phyloP scores from a whole-genome alignment of 306 rosid species.

The Argentina anserina region DNA sequence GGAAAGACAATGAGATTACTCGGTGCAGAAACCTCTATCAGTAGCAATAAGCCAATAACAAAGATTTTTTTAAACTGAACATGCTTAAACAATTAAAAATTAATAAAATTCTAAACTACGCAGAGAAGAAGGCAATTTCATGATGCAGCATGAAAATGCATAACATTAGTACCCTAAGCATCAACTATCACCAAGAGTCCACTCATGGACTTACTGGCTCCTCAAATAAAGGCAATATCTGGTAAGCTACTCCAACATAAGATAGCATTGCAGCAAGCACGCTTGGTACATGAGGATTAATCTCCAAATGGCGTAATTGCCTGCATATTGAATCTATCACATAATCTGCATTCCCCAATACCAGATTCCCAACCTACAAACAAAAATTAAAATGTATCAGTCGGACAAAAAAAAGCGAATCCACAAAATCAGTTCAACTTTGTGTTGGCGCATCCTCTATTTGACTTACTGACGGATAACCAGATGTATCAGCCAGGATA shows the following conservation, averaged over 20 bases:
- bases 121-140: conserved; percentile 13
- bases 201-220: conserved; percentile 62
- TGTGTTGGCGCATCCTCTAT: conserved; percentile 1
- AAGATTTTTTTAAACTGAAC: background rate
- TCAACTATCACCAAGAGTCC: conserved; percentile 7
- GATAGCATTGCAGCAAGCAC: conserved; percentile 88
- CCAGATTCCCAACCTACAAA: conserved; percentile 78
- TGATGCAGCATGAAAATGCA: conserved; percentile 11
- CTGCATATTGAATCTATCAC: conserved; percentile 90
- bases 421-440: background rate
- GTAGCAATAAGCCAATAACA: background rate
- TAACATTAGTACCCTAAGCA: conserved; percentile 15
- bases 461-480: conserved; percentile 58
- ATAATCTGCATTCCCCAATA: conserved; percentile 84
- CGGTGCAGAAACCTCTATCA: background rate
- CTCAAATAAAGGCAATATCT: conserved; percentile 86
- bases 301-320: conserved; percentile 84
- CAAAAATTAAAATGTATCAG: conserved; percentile 8
- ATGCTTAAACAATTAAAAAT: background rate
- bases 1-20: background rate
- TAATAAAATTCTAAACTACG: background rate
- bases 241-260: conserved; percentile 78
- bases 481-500: conserved; percentile 57
- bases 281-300: conserved; percentile 72
- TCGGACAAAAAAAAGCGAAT: conserved; percentile 12